Evolutionary conservation across 352 stramenopile species (phyloP), one percentile per base, ranked within the genome.

Genomic region (Paralagenidium karlingii): DNA sequence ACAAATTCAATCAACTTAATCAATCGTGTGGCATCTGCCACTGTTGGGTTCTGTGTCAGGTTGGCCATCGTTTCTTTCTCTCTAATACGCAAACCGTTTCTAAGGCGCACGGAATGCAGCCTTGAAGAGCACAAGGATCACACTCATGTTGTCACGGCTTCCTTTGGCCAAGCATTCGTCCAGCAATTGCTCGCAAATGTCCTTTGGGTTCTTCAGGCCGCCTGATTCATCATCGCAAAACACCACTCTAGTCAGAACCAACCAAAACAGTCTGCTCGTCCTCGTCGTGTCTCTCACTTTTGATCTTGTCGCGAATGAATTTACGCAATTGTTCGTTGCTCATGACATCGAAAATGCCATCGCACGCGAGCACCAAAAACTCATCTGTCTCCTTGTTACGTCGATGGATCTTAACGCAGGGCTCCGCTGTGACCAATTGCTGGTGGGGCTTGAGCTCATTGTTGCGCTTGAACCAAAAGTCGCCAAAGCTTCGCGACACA

Each of bases 301-400:
- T 82, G 37, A 88, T 55, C 51, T 87, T 85, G 49, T 51, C 53
- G 5, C 74, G 70, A 18, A 95, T 79, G 42, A 95, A 96, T 51
- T 92, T 85, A 33, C 87, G 75, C 39, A 90, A 60, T 59, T 97
- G 82, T 54, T 97, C 79, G 54, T 96, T 94, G 50, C 65, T 89
- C 80, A 96, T 96, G 24, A 96, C 89, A 47, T 97, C 89, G 60
- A 86, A 97, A 41, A 97, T 88, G 41, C 89, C 89, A 47, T 97
- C 89, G 46, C 86, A 97, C 33, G 73, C 83, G 12, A 97, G 64
- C 38, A 96, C 60, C 12, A 97, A 60, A 47, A 96, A 96, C 55
- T 96, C 80, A 51, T 97, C 88, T n/a, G n/a, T n/a, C 3, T 90
- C 60, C 5, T 63, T 16, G 40, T 82, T 60, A 16, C 75, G 78